Conservation (phyloP, 2,329 filamentous ascomycete genomes). For the Chaetoscypha palmicola region DNA sequence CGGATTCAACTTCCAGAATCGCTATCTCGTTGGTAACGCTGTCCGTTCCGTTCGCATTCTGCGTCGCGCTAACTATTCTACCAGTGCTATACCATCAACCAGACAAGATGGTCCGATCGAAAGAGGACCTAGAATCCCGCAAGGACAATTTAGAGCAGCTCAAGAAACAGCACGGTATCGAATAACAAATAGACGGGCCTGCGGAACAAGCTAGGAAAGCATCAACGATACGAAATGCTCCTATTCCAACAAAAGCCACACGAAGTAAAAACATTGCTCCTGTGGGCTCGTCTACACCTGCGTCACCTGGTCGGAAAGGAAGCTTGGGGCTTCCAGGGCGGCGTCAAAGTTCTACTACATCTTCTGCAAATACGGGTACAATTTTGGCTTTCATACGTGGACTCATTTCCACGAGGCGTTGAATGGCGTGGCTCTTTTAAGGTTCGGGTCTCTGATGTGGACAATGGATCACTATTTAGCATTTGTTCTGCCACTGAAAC, state of each 20-base stretch:
- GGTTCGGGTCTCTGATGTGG: background rate
- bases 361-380: conserved; percentile 17
- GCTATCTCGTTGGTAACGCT: conserved; percentile 92
- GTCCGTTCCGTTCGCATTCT: conserved; percentile 1
- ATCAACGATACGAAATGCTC: conserved; percentile 17
- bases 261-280: conserved; percentile 13
- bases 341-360: conserved; percentile 19
- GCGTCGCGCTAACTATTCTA: conserved; percentile 10
- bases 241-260: conserved; percentile 9
- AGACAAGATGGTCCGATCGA: conserved; percentile 76
- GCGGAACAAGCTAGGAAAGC: conserved; percentile 34
- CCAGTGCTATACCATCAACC: conserved; percentile 69
- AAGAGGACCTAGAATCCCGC: conserved; percentile 88
- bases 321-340: conserved; percentile 14
- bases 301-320: conserved; percentile 30
- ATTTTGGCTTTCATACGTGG: conserved; percentile 27
- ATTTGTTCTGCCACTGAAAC: background rate
- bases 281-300: conserved; percentile 30
- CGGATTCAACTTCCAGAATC: conserved; percentile 99
- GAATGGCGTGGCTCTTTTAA: conserved; percentile 6
- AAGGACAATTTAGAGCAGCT: conserved; percentile 97
- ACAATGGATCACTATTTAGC: conserved; percentile 1
- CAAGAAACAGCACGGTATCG: conserved; percentile 96
- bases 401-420: conserved; percentile 24
- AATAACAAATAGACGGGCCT: conserved; percentile 81